Evolutionary conservation across 176 grass and related monocot species (phyloP).

Genomic region (Oryza australiensis): DNA sequence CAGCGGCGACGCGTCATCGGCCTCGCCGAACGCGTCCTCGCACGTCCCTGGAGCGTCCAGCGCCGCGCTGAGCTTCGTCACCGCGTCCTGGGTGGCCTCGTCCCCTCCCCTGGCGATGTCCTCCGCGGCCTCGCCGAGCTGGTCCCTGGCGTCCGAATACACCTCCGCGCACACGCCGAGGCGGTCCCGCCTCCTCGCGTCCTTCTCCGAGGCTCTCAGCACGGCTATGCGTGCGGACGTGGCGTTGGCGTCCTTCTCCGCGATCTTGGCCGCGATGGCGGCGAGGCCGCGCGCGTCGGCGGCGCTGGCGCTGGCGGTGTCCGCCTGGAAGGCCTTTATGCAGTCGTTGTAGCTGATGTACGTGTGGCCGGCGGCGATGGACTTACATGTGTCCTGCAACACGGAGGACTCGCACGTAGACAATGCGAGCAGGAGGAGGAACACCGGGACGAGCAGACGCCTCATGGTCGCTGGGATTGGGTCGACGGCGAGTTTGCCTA

Average conservation of each 20-base stretch:
- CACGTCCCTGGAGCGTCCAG: slow-evolving; percentile 56
- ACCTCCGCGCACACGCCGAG: slow-evolving; percentile 54
- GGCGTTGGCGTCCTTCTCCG: slow-evolving; percentile 37
- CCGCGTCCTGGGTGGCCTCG: slow-evolving; percentile 25
- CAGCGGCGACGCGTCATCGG: slow-evolving; percentile 50
- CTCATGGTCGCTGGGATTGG: slow-evolving; percentile 15
- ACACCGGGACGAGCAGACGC: neutral
- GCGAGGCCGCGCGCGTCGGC: slow-evolving; percentile 41
- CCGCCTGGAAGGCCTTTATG: slow-evolving; percentile 44
- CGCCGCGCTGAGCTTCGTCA: slow-evolving; percentile 51
- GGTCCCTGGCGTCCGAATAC: slow-evolving; percentile 57
- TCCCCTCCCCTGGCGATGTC: slow-evolving; percentile 27
- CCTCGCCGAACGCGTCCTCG: slow-evolving; percentile 61
- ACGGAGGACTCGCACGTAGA: slow-evolving; percentile 7
- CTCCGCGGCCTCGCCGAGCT: slow-evolving; percentile 43
- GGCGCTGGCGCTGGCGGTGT: slow-evolving; percentile 31
- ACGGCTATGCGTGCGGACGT: slow-evolving; percentile 42
- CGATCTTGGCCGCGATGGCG: slow-evolving; percentile 46
- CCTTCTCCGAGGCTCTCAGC: slow-evolving; percentile 42
- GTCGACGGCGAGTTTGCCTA: neutral
- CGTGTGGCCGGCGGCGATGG: slow-evolving; percentile 40
- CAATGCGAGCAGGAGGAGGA: slow-evolving; percentile 27
- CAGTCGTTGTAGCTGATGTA: slow-evolving; percentile 57
- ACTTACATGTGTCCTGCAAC: slow-evolving; percentile 52
- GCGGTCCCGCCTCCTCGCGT: slow-evolving; percentile 25